Percentiles rank a stretch among this genome's conserved stretches.
phyloP scores from a whole-genome alignment of 495 filamentous ascomycete species.

The Penicillium chermesinum region DNA sequence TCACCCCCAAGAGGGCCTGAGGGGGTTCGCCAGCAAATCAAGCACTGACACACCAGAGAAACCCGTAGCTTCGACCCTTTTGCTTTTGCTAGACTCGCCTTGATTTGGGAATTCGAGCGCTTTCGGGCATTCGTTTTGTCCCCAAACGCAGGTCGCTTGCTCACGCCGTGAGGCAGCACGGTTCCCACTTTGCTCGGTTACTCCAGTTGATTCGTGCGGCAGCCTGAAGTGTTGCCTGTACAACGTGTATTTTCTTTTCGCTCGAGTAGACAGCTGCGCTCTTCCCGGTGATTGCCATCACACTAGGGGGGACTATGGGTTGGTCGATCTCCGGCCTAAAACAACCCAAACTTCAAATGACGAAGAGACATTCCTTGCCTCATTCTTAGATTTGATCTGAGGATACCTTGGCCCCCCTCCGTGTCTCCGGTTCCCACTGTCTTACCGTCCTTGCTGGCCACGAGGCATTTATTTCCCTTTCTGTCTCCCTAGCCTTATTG shows the following conservation, averaged over 20 bases:
- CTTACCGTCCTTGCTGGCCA: not conserved
- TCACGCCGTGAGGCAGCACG: not conserved
- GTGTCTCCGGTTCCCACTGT: not conserved
- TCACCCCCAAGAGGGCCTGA: not conserved
- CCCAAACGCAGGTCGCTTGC: too few species aligned
- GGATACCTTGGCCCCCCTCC: not conserved
- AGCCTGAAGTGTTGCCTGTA: not conserved
- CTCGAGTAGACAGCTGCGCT: not conserved
- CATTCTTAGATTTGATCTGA: not conserved
- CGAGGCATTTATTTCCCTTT: not conserved
- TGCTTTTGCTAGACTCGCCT: not conserved
- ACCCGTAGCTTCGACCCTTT: not conserved
- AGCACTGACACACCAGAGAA: constrained; percentile 5
- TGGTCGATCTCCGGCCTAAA: not conserved
- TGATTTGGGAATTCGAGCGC: not conserved
- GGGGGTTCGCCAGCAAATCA: constrained; percentile 5
- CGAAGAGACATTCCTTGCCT: not conserved
- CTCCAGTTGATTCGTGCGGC: not conserved
- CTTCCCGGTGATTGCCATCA: too few species aligned
- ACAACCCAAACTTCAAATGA: not conserved
- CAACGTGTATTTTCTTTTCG: not conserved
- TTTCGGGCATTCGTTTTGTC: too few species aligned
- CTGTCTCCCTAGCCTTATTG: not conserved
- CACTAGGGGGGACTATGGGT: too few species aligned
- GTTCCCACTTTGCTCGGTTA: not conserved